phyloP scores from a whole-genome alignment of 148 eudicot genomes.

The Vaccinium myrtillus region DNA sequence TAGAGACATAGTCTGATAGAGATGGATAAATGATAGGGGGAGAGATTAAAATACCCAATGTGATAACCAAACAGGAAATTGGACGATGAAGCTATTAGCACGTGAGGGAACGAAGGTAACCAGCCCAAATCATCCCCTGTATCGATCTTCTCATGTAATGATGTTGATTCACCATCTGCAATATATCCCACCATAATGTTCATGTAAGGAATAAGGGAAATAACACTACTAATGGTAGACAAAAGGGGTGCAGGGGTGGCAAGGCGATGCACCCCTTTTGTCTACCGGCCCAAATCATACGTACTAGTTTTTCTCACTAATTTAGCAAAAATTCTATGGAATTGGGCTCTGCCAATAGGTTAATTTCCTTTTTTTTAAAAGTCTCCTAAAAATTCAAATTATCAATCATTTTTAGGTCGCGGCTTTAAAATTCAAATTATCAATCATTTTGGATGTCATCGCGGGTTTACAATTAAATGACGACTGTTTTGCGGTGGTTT shows the following conservation, averaged over 20 bases:
- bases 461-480: not conserved
- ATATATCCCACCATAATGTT: not conserved
- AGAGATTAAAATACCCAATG: slow-evolving; percentile 53
- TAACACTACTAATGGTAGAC: not conserved
- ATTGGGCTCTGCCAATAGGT: not conserved
- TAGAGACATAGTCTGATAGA: not conserved
- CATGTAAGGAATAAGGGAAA: not conserved
- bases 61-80: slow-evolving; percentile 86
- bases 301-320: not conserved
- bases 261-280: too few relatives aligned
- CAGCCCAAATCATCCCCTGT: slow-evolving; percentile 54
- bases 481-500: too few relatives aligned
- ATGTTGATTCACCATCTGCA: slow-evolving; percentile 33
- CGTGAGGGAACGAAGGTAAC: slow-evolving; percentile 76
- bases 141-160: slow-evolving; percentile 21
- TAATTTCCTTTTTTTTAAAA: not conserved
- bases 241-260: not conserved
- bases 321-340: not conserved
- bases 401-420: not conserved
- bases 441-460: not conserved
- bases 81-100: slow-evolving; percentile 65
- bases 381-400: not conserved
- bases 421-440: not conserved
- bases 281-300: too few relatives aligned
- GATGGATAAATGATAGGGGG: not conserved